Conservation (phyloP, 108 stramenopile genomes). For the Fistulifera pelliculosa region DNA sequence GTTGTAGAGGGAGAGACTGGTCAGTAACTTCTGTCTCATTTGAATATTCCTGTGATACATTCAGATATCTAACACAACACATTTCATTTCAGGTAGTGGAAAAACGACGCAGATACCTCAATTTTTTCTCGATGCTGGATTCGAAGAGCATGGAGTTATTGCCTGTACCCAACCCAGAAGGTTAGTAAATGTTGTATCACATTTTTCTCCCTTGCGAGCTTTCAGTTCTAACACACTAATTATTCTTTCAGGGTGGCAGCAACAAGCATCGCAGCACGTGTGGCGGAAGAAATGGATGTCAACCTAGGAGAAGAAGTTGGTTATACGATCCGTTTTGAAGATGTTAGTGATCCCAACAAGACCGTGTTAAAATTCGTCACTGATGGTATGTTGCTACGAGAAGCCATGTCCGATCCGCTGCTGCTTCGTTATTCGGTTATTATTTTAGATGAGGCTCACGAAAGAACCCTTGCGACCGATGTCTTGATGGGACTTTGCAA, state of each 20-base stretch:
- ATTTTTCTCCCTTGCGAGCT: too few relatives aligned
- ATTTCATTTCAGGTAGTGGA: not conserved
- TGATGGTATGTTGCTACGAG: slow-evolving; percentile 89
- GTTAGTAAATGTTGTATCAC: too few relatives aligned
- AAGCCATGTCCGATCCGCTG: slow-evolving; percentile 97
- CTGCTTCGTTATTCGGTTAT: slow-evolving; percentile 86
- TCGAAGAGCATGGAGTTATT: slow-evolving; percentile 68
- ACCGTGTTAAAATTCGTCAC: slow-evolving; percentile 93
- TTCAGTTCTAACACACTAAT: too few relatives aligned
- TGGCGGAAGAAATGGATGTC: slow-evolving; percentile 99
- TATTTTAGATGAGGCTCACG: slow-evolving; percentile 98
- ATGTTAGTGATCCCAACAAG: slow-evolving; percentile 54
- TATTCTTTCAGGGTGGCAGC: slow-evolving; percentile 80
- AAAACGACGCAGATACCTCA: slow-evolving; percentile 98
- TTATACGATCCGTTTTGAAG: slow-evolving; percentile 99
- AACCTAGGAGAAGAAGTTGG: slow-evolving; percentile 92
- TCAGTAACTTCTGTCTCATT: too few relatives aligned
- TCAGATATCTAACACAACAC: not conserved
- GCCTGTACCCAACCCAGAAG: slow-evolving; percentile 97
- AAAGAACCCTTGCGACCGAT: slow-evolving; percentile 96
- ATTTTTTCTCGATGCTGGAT: slow-evolving; percentile 87
- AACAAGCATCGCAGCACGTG: slow-evolving; percentile 96
- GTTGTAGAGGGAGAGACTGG: slow-evolving; percentile 99
- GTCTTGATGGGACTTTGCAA: slow-evolving; percentile 99
- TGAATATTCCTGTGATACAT: too few relatives aligned